These are phyloP conservation scores for Epichloe baconii DNA, from an alignment of 2,329 filamentous ascomycete genomes.

Conservation along the genomic window DNA sequence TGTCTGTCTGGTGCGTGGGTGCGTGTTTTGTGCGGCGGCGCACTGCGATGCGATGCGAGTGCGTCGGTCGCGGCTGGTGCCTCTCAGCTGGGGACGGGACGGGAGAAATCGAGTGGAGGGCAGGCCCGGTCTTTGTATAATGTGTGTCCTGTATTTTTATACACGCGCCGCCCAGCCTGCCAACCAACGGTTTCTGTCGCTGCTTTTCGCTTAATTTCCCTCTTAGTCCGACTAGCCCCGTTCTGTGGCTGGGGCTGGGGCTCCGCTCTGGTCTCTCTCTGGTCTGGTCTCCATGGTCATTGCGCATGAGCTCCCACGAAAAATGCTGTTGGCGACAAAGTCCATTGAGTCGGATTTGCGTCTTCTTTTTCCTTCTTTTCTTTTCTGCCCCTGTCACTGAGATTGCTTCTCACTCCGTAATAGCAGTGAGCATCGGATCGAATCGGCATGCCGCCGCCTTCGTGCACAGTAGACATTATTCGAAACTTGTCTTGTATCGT, in stretches of 20 bases:
- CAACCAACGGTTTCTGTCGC: conserved; percentile 22
- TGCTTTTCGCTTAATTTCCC: conserved; percentile 25
- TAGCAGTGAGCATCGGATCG: no score
- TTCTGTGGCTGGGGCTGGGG: conserved; percentile 1
- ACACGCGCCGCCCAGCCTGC: conserved; percentile 16
- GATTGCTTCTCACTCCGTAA: no score
- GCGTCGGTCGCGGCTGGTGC: conserved; percentile 1
- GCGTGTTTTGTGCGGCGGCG: conserved; percentile 1
- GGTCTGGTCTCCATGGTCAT: neutral
- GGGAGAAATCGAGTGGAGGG: conserved; percentile 30
- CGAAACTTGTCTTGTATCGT: neutral
- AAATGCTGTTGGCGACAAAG: neutral
- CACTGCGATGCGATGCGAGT: neutral
- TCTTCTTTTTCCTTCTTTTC: neutral
- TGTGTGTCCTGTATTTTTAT: conserved; percentile 33
- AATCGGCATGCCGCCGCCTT: no score
- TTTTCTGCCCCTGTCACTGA: neutral
- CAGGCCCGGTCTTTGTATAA: conserved; percentile 30
- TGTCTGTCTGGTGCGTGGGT: neutral
- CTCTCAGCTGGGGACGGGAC: conserved; percentile 11
- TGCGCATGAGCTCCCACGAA: neutral
- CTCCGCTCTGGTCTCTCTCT: neutral
- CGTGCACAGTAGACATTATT: neutral
- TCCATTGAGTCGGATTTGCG: neutral
- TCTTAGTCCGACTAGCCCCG: conserved; percentile 20